These are phyloP conservation scores for Xerocomus spinulosus DNA, from an alignment of 768 basidiomycete genomes.

Conservation along the genomic window DNA sequence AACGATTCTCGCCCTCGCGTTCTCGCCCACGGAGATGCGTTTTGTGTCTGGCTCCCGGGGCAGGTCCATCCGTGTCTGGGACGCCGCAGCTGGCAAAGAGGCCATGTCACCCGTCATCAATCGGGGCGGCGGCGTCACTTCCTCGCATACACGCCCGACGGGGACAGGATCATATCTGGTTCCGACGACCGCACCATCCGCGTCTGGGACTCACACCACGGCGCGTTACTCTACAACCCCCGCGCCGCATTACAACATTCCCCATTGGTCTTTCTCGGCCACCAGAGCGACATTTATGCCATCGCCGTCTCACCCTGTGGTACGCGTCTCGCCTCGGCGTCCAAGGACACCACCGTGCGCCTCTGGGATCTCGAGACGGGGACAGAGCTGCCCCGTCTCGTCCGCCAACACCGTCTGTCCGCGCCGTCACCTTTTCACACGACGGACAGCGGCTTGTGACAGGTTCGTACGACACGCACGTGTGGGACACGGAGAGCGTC, in stretches of 20 bases:
- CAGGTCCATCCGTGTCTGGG: conserved; percentile 27
- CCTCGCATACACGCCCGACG: conserved; percentile 30
- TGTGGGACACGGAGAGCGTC: conserved; percentile 30
- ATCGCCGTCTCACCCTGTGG: conserved; percentile 31
- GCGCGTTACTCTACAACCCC: conserved; percentile 15
- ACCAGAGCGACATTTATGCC: conserved; percentile 23
- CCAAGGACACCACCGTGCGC: conserved; percentile 30
- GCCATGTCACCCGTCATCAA: conserved; percentile 14
- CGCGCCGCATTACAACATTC: neutral
- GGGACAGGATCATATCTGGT: conserved; percentile 26
- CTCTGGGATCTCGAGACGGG: conserved; percentile 24
- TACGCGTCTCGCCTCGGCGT: conserved; percentile 26
- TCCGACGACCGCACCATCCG: conserved; percentile 29
- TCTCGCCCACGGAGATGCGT: conserved; percentile 23
- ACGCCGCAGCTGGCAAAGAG: conserved; percentile 16
- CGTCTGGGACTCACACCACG: conserved; percentile 26
- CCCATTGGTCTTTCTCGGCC: conserved; percentile 17
- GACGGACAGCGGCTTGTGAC: conserved; percentile 30
- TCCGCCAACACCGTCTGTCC: conserved; percentile 28
- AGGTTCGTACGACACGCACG: conserved; percentile 21
- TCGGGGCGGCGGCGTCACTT: conserved; percentile 18
- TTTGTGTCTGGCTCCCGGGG: conserved; percentile 33
- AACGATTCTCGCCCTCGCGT: conserved; percentile 24
- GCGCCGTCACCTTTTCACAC: conserved; percentile 25
- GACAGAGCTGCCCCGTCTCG: conserved; percentile 20